These are phyloP conservation scores for Lolium multiflorum DNA, from an alignment of 176 grass and related monocot genomes.

Conservation along the genomic window DNA sequence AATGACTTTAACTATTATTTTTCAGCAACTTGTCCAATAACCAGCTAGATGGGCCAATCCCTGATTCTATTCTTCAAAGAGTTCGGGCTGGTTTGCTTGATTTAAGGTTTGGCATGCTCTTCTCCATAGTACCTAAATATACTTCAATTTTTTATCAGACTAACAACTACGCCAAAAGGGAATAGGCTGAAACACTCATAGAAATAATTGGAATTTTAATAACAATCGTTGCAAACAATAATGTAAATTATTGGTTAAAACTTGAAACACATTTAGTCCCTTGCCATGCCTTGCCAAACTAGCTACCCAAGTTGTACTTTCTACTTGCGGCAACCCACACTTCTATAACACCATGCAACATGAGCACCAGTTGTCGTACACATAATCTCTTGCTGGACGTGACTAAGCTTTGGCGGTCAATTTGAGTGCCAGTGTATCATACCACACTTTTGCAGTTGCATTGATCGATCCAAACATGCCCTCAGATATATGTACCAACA, in stretches of 20 bases:
- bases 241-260: neutral
- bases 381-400: neutral
- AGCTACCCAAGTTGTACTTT: neutral
- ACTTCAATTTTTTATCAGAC: neutral
- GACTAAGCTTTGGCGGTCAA: neutral
- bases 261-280: neutral
- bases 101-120: slow-evolving; percentile 39
- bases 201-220: neutral
- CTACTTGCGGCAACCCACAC: neutral
- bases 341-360: neutral
- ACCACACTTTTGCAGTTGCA: neutral
- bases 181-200: neutral
- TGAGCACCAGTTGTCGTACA: neutral
- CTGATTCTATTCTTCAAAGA: slow-evolving; percentile 31
- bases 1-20: slow-evolving; percentile 2
- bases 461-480: neutral
- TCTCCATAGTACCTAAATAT: neutral
- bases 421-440: neutral
- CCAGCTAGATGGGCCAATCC: slow-evolving; percentile 35
- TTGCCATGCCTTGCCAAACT: too few species aligned
- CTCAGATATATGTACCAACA: neutral
- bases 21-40: slow-evolving; percentile 53
- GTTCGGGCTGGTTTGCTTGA: slow-evolving; percentile 33
- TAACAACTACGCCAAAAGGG: neutral
- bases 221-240: neutral